Percentiles rank a stretch among this genome's conserved stretches.
These are phyloP conservation scores for Calonectria pteridis DNA, from an alignment of 2,329 filamentous ascomycete species.

Conservation along the genomic window DNA sequence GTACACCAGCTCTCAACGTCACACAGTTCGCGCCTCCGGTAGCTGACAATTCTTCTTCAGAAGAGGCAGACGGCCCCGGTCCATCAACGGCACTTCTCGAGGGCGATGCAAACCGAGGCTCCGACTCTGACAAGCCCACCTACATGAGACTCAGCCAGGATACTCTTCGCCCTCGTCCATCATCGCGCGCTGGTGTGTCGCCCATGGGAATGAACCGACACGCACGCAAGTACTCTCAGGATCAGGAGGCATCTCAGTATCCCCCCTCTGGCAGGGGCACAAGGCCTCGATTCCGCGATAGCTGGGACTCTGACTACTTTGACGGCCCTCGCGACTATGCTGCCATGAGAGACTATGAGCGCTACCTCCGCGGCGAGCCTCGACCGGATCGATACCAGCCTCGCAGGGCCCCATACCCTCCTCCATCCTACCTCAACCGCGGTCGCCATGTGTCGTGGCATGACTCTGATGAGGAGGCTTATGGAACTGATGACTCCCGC, in stretches of 20 bases:
- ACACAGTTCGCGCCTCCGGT: slow-evolving; percentile 35
- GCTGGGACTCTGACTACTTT: slow-evolving; percentile 40
- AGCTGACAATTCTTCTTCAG: slow-evolving; percentile 10
- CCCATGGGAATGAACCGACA: slow-evolving; percentile 27
- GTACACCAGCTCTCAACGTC: slow-evolving; percentile 37
- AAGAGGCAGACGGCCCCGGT: slow-evolving; percentile 29
- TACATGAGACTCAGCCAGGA: slow-evolving; percentile 38
- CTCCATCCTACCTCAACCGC: slow-evolving; percentile 41
- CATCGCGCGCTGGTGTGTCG: slow-evolving; percentile 34
- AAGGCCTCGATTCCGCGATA: slow-evolving; percentile 39
- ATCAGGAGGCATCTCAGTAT: slow-evolving; percentile 36
- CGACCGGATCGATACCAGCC: slow-evolving; percentile 38
- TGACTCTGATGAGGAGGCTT: slow-evolving; percentile 42
- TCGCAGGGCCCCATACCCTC: slow-evolving; percentile 40
- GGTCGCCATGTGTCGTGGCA: slow-evolving; percentile 29
- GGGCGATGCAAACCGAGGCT: slow-evolving; percentile 17
- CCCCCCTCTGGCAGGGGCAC: slow-evolving; percentile 35
- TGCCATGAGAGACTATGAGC: slow-evolving; percentile 40
- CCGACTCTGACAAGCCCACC: slow-evolving; percentile 37
- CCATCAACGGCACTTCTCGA: slow-evolving; percentile 28
- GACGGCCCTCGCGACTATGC: slow-evolving; percentile 34
- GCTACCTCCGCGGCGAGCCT: slow-evolving; percentile 39
- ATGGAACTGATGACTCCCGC: slow-evolving; percentile 36
- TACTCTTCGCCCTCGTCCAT: slow-evolving; percentile 31
- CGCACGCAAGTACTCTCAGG: slow-evolving; percentile 35